Evolutionary conservation across 345 rosid genomes (phyloP), one percentile per base, ranked within the genome.

Genomic region (Dipteronia dyeriana): DNA sequence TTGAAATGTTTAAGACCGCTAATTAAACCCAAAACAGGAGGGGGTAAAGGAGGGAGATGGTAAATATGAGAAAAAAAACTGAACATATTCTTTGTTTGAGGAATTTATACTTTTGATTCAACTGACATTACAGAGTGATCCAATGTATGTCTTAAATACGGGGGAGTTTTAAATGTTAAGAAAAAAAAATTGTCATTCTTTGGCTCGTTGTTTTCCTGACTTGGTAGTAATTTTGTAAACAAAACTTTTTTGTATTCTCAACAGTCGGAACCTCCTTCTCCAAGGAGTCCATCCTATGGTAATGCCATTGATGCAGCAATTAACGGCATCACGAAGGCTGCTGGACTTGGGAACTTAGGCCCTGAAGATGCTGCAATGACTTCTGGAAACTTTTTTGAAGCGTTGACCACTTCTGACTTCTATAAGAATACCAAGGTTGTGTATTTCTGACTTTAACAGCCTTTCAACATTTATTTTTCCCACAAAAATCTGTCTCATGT

Each of bases 251-350:
- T 14, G 11, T 74, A n/a, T 26, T 78, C 29, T 64, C 73, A 13
- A 76, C 91, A 97, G 98, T 83, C 95, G 34, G 99, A 97, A 78
- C 97, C 99, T 63, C 87, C 95, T 61, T 97, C 99, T 62, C 99
- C 98, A 16, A 87, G 90, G 81, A 94, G 90, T 69, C 88, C 85
- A 25, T 49, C 75, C 75, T 79, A 91, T 51, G 88, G 88, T 77
- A 67, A 87, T 76, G 85, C 86, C 74, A 82, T 87, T 60, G 90
- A 89, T n/a, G 77, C 84, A 25, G 83, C 89, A 70, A 75, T 83
- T 11, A 91, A 85, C 86, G 92, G 92, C 77, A 73, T 83, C 47
- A 83, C 81, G 61, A 80, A 84, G 66, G 91, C 85, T 49, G 79
- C 78, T 7, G 87, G 81, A 39, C 78, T 84, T 39, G 80, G 85